phyloP scores from a whole-genome alignment of 1,139 yeast genomes.

The Pichia cactophila region DNA sequence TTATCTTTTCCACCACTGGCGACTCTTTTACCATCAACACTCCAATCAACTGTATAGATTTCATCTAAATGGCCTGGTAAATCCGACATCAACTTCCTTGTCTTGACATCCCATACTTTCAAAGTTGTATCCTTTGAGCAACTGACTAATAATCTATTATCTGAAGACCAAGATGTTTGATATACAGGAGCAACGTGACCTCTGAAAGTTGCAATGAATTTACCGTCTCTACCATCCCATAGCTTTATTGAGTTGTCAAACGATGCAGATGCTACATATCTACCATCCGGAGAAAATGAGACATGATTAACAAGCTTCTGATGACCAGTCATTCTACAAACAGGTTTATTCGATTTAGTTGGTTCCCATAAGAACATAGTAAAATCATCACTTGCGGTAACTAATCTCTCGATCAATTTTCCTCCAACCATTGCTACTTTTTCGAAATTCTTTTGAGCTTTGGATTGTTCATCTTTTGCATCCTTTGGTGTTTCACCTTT shows the following conservation, averaged over 20 bases:
- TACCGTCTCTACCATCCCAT: conserved; percentile 95
- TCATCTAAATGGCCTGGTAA: conserved; percentile 95
- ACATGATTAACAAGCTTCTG: conserved; percentile 96
- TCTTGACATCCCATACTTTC: conserved; percentile 93
- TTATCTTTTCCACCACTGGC: conserved; percentile 98
- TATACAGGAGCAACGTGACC: conserved; percentile 98
- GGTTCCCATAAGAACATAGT: conserved; percentile 99
- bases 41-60: conserved; percentile 97
- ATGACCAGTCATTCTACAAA: conserved; percentile 94
- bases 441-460: conserved; percentile 63
- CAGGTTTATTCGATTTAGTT: conserved; percentile 66
- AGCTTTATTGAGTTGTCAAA: conserved; percentile 91
- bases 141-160: conserved; percentile 81
- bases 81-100: conserved; percentile 77
- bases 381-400: conserved; percentile 94
- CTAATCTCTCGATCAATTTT: conserved; percentile 65
- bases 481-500: conserved; percentile 43
- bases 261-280: conserved; percentile 84
- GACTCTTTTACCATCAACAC: conserved; percentile 85
- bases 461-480: conserved; percentile 49
- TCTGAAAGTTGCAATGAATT: conserved; percentile 79
- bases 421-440: conserved; percentile 74
- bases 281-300: conserved; percentile 91
- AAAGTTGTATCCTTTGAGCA: conserved; percentile 95
- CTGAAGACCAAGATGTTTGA: conserved; percentile 99